Conservation (phyloP, 2,329 filamentous ascomycete genomes). For the Pestalotiopsis fici region DNA sequence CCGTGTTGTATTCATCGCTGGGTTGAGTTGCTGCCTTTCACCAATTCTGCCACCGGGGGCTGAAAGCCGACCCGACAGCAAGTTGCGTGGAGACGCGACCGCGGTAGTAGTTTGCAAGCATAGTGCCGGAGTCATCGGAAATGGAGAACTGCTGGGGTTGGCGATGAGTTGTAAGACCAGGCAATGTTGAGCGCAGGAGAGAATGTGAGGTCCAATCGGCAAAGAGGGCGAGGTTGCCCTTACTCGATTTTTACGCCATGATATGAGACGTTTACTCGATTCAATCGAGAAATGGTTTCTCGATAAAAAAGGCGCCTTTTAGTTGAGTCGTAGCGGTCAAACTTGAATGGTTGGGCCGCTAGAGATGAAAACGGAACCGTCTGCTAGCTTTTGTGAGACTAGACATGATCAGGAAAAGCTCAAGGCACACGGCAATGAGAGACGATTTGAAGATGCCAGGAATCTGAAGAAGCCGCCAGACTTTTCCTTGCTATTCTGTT, state of each 20-base stretch:
- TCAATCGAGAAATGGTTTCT: conserved; percentile 26
- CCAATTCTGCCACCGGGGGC: neutral
- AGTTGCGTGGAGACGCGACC: neutral
- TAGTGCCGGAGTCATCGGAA: neutral
- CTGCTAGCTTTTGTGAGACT: neutral
- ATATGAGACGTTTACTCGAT: conserved; percentile 24
- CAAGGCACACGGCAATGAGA: neutral
- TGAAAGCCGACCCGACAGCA: neutral
- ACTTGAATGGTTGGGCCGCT: neutral
- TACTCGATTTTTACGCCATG: conserved; percentile 14
- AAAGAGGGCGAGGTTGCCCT: conserved; percentile 23
- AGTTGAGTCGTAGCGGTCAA: neutral
- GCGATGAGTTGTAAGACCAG: neutral
- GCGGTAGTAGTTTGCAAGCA: neutral
- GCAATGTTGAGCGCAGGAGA: neutral
- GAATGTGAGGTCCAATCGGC: conserved; percentile 17
- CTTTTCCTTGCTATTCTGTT: neutral
- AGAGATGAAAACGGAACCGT: neutral
- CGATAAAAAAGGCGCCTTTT: conserved; percentile 18
- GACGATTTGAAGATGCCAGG: neutral
- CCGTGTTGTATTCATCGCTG: neutral
- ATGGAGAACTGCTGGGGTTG: neutral
- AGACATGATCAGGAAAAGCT: conserved; percentile 1
- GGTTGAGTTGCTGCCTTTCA: neutral
- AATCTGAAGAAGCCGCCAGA: neutral